These are phyloP conservation scores for Suhomyces faveliae DNA, from an alignment of 805 yeast species.

Conservation along the genomic window DNA sequence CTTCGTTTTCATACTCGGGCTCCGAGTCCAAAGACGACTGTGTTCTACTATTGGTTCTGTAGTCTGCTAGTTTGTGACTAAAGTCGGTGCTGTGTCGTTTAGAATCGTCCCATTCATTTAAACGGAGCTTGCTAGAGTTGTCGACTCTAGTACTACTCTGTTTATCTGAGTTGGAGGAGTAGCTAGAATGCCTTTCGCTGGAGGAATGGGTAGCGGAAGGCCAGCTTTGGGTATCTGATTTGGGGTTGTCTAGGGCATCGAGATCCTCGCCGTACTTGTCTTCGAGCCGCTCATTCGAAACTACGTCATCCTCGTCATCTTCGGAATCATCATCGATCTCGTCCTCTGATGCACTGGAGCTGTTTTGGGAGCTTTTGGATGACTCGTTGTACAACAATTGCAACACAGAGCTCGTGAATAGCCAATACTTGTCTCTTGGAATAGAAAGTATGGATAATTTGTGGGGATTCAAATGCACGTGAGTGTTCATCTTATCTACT, in stretches of 20 bases:
- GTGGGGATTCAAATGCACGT: conserved; percentile 48
- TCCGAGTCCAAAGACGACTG: conserved; percentile 8
- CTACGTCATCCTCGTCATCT: conserved; percentile 8
- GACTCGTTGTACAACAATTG: conserved; percentile 43
- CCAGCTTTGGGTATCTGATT: conserved; percentile 1
- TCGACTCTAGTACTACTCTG: conserved; percentile 12
- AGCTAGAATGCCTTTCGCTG: background rate
- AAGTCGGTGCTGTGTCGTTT: background rate
- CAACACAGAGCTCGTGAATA: conserved; percentile 52
- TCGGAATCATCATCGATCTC: conserved; percentile 5
- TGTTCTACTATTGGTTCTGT: conserved; percentile 5
- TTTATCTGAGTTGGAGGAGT: conserved; percentile 1
- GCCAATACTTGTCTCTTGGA: conserved; percentile 51
- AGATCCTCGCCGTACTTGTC: background rate
- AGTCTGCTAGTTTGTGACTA: background rate
- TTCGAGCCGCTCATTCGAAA: conserved; percentile 5
- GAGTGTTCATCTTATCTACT: conserved; percentile 35
- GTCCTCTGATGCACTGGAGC: conserved; percentile 10
- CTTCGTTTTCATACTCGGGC: conserved; percentile 10
- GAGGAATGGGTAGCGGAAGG: background rate
- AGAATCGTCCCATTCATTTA: conserved; percentile 5
- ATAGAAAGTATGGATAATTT: conserved; percentile 51
- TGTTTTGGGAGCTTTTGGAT: conserved; percentile 12
- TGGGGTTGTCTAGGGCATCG: background rate
- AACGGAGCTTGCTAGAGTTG: conserved; percentile 28